phyloP scores from a whole-genome alignment of 306 rosid species.

The Adenanthera pavonina region DNA sequence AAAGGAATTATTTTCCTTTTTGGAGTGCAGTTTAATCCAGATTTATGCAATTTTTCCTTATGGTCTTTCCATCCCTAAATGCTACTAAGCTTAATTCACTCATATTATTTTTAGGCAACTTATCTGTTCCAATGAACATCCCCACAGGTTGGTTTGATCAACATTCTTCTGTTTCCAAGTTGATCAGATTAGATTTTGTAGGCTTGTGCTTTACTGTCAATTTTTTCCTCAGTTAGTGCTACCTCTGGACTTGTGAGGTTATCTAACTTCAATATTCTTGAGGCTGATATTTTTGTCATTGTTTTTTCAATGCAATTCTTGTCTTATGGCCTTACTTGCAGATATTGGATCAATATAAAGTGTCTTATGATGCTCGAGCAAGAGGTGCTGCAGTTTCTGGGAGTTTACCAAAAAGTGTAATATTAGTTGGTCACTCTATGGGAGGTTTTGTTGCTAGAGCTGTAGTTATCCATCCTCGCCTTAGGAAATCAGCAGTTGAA shows the following conservation, averaged over 20 bases:
- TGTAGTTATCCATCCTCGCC: conserved; percentile 75
- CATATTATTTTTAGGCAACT: conserved; percentile 22
- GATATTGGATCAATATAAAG: conserved; percentile 91
- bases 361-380: conserved; percentile 77
- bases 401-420: conserved; percentile 84
- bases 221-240: conserved; percentile 35
- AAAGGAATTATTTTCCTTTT: conserved; percentile 18
- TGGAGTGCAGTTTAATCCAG: conserved; percentile 19
- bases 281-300: conserved; percentile 31
- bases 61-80: not conserved
- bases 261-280: conserved; percentile 33
- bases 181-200: conserved; percentile 24
- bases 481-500: conserved; percentile 87
- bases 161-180: conserved; percentile 35
- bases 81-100: conserved; percentile 26
- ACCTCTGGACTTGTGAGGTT: conserved; percentile 24
- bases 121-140: conserved; percentile 6
- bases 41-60: conserved; percentile 3
- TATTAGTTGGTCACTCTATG: conserved; percentile 98
- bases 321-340: conserved; percentile 47
- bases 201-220: conserved; percentile 27
- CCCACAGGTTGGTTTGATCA: conserved; percentile 20
- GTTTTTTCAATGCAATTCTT: conserved; percentile 29
- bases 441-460: conserved; percentile 99
- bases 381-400: conserved; percentile 75